Base-by-base conservation (phyloP, 495 filamentous ascomycete genomes). In the Penicillium egyptiacum region DNA sequence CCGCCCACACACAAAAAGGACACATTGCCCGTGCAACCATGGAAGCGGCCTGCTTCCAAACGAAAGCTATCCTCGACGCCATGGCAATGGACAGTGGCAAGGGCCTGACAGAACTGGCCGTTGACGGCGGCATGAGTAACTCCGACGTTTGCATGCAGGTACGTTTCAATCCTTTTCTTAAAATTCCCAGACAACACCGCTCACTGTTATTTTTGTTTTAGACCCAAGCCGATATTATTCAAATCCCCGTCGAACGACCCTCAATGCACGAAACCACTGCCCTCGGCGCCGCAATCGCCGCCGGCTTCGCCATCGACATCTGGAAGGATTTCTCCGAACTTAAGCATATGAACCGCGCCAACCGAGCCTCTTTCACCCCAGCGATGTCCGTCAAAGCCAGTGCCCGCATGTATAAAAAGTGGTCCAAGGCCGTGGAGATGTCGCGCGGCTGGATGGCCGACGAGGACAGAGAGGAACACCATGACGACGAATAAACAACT, bases 101-200 rank as follows among this genome's bases (percentile, higher is more conserved):
- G 65, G 84, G 83, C 59, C 77, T 97, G 53, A 78, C 84, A 56
- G 79, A 86, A 46, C 81, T 98, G 39, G 88, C 88, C 37, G 93
- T 98, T 25, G 93, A 98, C 70, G 93, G 93, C 60, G 93, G 93
- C 50, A 91, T 98, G 86, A 92, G 88, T 60, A 94, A 91, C 70
- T 95, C 91, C 10, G 88, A 96, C 70, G 80, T 96, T 51, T 92
- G 88, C 79, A 97, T 98, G 93, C 93, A 96, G 78, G 83, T 86
- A 73, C 52, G 79, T 68, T 31, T 46, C 43, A 23, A 8, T 43
- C 16, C 11, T n/a, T 19, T 52, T 14, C 26, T 14, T 30, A 42
- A 12, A 17, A 42, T 12, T 2, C 19, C 4, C n/a, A 20, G 30
- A 26, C 22, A 7, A 30, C 16, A 43, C 44, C 19, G 47, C 61